Conservation (phyloP, 2,329 filamentous ascomycete species). For the Colletotrichum gloeosporioides region DNA sequence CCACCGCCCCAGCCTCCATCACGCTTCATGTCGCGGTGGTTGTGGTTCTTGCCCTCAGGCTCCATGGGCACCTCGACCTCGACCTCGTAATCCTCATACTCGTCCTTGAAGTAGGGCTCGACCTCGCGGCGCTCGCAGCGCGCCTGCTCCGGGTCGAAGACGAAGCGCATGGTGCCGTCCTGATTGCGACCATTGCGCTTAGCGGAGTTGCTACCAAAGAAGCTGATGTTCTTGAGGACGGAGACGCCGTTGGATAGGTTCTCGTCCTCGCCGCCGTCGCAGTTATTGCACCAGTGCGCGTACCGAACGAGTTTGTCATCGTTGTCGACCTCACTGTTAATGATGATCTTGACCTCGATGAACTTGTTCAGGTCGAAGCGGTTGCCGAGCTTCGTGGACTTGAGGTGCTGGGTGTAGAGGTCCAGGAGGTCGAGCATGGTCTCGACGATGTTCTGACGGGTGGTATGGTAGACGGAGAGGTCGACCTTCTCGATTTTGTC, state of each 20-base stretch:
- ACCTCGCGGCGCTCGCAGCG: slow-evolving; percentile 73
- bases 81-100: slow-evolving; percentile 78
- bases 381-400: slow-evolving; percentile 75
- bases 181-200: slow-evolving; percentile 53
- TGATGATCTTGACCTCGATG: slow-evolving; percentile 82
- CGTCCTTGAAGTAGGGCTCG: slow-evolving; percentile 71
- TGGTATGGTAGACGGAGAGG: slow-evolving; percentile 51
- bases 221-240: slow-evolving; percentile 43
- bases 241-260: slow-evolving; percentile 40
- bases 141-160: slow-evolving; percentile 81
- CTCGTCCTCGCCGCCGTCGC: slow-evolving; percentile 45
- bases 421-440: slow-evolving; percentile 90
- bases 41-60: slow-evolving; percentile 24
- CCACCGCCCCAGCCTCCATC: not conserved
- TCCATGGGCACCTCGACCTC: slow-evolving; percentile 73
- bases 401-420: slow-evolving; percentile 85
- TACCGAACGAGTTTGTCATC: slow-evolving; percentile 66
- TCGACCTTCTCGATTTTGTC: slow-evolving; percentile 56
- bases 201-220: slow-evolving; percentile 36
- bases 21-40: slow-evolving; percentile 7
- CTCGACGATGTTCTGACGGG: slow-evolving; percentile 64
- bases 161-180: slow-evolving; percentile 85
- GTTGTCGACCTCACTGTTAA: slow-evolving; percentile 81
- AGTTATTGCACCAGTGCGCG: slow-evolving; percentile 62
- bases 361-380: slow-evolving; percentile 78